Evolutionary conservation across 371 early-diverging fungal species (phyloP).

Genomic region (Choanephora cucurbitarum): DNA sequence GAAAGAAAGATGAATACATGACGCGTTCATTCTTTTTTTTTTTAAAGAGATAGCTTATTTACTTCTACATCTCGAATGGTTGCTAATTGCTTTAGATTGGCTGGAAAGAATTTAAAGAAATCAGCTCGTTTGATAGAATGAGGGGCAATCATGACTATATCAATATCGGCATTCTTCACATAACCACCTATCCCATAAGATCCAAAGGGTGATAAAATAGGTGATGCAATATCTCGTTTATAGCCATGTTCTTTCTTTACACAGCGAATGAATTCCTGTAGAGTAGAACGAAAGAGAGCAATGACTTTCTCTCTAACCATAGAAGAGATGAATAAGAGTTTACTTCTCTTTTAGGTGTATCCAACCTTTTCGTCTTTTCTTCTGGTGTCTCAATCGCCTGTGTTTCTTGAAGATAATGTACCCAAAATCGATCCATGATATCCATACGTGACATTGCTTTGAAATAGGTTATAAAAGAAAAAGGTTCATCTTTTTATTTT

Average conservation of each 20-base stretch:
- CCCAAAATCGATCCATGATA: constrained; percentile 14
- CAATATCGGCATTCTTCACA: constrained; percentile 36
- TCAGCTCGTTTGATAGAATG: constrained; percentile 18
- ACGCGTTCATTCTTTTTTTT: too few relatives aligned
- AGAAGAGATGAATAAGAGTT: neutral
- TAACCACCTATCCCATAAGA: constrained; percentile 44
- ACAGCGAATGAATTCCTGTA: constrained; percentile 1
- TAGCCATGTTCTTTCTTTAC: constrained; percentile 3
- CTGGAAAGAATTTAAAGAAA: constrained; percentile 28
- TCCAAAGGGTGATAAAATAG: constrained; percentile 38
- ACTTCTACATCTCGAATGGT: constrained; percentile 33
- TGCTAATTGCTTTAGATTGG: constrained; percentile 19
- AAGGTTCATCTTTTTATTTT: neutral
- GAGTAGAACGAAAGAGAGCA: neutral
- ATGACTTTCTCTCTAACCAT: constrained; percentile 9
- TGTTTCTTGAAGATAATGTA: constrained; percentile 3
- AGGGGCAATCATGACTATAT: constrained; percentile 34
- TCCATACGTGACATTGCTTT: neutral
- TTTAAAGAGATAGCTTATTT: too few relatives aligned
- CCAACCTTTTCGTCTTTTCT: constrained; percentile 13
- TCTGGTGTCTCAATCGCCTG: constrained; percentile 11
- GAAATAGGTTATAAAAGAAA: too few relatives aligned
- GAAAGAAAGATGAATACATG: neutral
- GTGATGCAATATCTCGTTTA: constrained; percentile 12
- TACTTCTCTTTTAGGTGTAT: too few relatives aligned